Percentiles rank a stretch among this genome's conserved stretches.
These are phyloP conservation scores for Aspergillus sp. DNA, from an alignment of 2,329 filamentous ascomycete genomes.

Conservation along the genomic window DNA sequence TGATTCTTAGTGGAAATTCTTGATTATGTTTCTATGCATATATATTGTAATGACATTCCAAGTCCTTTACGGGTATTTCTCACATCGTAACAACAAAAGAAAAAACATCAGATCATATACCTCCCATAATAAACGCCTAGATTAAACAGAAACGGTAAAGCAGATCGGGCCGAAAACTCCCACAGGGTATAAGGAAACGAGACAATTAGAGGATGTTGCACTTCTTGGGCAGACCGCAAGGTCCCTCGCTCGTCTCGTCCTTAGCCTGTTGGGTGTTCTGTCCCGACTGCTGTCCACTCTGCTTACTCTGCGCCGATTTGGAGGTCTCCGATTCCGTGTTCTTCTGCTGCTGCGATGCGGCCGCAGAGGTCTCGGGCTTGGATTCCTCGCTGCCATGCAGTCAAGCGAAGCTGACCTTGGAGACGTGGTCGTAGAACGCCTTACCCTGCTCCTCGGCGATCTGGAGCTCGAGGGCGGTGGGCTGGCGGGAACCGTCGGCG, in stretches of 20 bases:
- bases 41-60: neutral
- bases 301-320: conserved; percentile 26
- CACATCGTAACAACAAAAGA: neutral
- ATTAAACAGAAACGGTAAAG: conserved; percentile 3
- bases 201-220: conserved; percentile 63
- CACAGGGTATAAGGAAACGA: conserved; percentile 9
- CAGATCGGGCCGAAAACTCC: neutral
- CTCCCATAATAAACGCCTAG: conserved; percentile 3
- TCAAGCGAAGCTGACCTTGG: conserved; percentile 73
- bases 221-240: conserved; percentile 75
- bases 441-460: conserved; percentile 82
- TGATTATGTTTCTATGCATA: neutral
- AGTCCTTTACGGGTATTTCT: neutral
- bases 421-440: conserved; percentile 74
- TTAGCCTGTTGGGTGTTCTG: conserved; percentile 30
- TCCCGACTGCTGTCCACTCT: conserved; percentile 25
- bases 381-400: conserved; percentile 62
- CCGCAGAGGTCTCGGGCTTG: conserved; percentile 28
- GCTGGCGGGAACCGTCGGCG: conserved; percentile 80
- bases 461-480: conserved; percentile 70
- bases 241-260: conserved; percentile 58
- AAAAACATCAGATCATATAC: conserved; percentile 2
- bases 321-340: conserved; percentile 20
- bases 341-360: conserved; percentile 21
- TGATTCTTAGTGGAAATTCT: neutral